These are phyloP conservation scores for Thermothelomyces thermophilus DNA, from an alignment of 2,329 filamentous ascomycete species.

Conservation along the genomic window DNA sequence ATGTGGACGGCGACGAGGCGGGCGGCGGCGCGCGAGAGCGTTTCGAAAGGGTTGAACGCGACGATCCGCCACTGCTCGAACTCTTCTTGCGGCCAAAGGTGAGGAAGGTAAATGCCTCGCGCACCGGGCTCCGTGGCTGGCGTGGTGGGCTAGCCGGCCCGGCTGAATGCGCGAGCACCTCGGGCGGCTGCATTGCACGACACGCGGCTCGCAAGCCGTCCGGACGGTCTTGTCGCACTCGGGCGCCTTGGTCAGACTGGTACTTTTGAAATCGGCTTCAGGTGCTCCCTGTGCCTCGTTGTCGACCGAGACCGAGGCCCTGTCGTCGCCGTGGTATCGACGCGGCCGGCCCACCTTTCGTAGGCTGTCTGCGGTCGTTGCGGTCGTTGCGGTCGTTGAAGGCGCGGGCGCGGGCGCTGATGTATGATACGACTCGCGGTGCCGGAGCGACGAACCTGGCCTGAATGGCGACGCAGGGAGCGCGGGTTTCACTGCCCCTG, in stretches of 20 bases:
- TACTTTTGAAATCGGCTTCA: constrained; percentile 38
- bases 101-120: constrained; percentile 44
- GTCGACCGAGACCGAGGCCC: constrained; percentile 31
- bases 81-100: constrained; percentile 37
- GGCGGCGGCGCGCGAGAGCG: constrained; percentile 8
- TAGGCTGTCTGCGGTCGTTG: constrained; percentile 7
- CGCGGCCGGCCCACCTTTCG: neutral
- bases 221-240: constrained; percentile 40
- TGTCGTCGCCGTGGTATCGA: constrained; percentile 23
- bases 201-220: constrained; percentile 26
- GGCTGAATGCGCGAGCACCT: constrained; percentile 14
- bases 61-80: constrained; percentile 3
- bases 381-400: constrained; percentile 7
- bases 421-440: neutral
- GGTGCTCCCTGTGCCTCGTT: constrained; percentile 39
- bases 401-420: too few relatives aligned
- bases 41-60: constrained; percentile 8
- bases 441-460: neutral
- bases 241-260: constrained; percentile 42
- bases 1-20: constrained; percentile 27
- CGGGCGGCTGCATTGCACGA: constrained; percentile 37
- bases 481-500: neutral
- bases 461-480: neutral
- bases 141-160: constrained; percentile 7
- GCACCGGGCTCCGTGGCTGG: constrained; percentile 33